phyloP scores from a whole-genome alignment of 352 stramenopile species.

The Phytopythium helicoides region DNA sequence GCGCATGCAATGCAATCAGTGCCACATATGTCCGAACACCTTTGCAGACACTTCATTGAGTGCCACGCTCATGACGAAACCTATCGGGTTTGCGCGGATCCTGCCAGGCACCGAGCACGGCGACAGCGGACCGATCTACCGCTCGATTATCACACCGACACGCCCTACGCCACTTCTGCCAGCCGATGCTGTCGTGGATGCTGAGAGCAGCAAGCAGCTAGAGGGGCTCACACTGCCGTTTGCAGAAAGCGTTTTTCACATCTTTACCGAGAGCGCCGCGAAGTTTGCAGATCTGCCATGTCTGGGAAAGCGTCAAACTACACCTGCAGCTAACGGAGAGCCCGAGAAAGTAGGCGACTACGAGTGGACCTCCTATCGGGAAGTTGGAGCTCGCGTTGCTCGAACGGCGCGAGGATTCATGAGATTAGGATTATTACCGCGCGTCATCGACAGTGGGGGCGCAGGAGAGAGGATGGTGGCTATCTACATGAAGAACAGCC shows the following conservation, averaged over 20 bases:
- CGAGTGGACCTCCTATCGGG: conserved; percentile 57
- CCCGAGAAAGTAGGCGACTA: conserved; percentile 24
- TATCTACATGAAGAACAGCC: conserved; percentile 97
- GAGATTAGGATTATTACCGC: conserved; percentile 38
- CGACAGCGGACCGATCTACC: conserved; percentile 43
- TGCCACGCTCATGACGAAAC: conserved; percentile 20
- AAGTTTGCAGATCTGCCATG: conserved; percentile 29
- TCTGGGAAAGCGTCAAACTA: conserved; percentile 37
- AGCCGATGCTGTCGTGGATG: not conserved
- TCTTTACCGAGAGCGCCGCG: conserved; percentile 29
- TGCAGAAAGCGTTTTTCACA: conserved; percentile 47
- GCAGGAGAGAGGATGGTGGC: conserved; percentile 74
- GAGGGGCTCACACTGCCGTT: conserved; percentile 37
- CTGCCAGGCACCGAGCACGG: conserved; percentile 39
- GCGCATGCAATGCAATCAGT: no score
- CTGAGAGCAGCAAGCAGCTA: conserved; percentile 17
- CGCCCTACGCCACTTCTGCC: not conserved
- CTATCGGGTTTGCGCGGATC: conserved; percentile 42
- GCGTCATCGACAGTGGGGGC: conserved; percentile 17
- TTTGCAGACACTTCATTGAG: not conserved
- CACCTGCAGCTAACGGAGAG: conserved; percentile 8
- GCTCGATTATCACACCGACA: conserved; percentile 19
- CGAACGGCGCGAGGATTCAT: conserved; percentile 45
- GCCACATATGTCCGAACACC: not conserved
- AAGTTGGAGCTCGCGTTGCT: conserved; percentile 34